Conservation (phyloP, 345 rosid species). For the Eucalyptus sp. region DNA sequence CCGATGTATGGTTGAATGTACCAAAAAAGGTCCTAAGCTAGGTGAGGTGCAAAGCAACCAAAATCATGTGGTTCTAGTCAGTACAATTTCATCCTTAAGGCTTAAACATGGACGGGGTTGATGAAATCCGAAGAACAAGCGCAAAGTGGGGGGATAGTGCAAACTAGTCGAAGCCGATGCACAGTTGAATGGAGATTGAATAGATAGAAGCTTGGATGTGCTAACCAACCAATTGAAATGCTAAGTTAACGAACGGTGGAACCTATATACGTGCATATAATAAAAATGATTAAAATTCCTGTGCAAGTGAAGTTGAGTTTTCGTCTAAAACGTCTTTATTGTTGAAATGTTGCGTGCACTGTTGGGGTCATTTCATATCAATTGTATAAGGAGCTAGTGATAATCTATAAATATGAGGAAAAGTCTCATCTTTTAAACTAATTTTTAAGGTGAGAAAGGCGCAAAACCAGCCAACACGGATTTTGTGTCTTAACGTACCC, state of each 20-base stretch:
- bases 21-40: background rate
- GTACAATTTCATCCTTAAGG: background rate
- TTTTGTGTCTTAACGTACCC: background rate
- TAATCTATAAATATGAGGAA: too few species aligned
- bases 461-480: fast-evolving
- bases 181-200: background rate
- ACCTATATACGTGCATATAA: background rate
- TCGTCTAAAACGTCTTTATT: fast-evolving
- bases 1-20: background rate
- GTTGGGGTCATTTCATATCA: fast-evolving
- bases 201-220: background rate
- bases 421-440: fast-evolving
- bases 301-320: background rate
- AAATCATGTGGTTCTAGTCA: background rate
- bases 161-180: background rate
- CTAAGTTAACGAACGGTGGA: background rate
- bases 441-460: fast-evolving
- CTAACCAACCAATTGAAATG: background rate
- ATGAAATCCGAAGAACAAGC: background rate
- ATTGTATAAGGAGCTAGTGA: background rate
- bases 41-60: background rate
- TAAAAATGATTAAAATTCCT: background rate
- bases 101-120: background rate
- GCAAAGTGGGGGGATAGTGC: background rate
- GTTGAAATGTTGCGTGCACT: fast-evolving